Base-by-base conservation (phyloP, 495 filamentous ascomycete genomes). In the Recurvomyces mirabilis region DNA sequence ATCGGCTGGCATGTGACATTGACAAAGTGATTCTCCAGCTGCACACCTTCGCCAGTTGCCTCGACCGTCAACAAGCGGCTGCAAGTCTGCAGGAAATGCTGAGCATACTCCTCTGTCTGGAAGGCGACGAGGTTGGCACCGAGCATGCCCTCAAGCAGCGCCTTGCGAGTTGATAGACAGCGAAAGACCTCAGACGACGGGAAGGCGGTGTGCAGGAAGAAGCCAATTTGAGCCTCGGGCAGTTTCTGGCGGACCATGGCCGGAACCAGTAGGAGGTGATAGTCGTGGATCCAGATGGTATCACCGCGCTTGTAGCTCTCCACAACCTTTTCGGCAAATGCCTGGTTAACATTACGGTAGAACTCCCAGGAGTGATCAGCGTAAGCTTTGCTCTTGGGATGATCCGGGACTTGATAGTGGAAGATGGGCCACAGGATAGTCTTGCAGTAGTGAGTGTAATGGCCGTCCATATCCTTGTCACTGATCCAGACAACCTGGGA, bases 311-410 rank as follows among this genome's bases (percentile, higher is more conserved):
- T 93, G 77, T 88, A 95, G 62, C 36, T 31, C 15, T 28, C 22
- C 23, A 91, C 74, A 40, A 94, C 87, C 54, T 77, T 79, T 54
- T 94, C 81, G 4, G 88, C 88, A 61, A 94, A 93, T 3, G 79
- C 84, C 60, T 87, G 79, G 65, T 94, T 94, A 54, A 94, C 67
- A 30, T 81, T 84, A 44, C 85, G 81, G 57, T 94, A 95, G 63
- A 85, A 93, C 54, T 85, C 74, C 86, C 86, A 95, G 1, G 87
- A 94, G 54, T 95, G 87, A 57, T 95, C 88, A 59, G 87, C 79
- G 57, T 93, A 95, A 0, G 88, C 88, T 67, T 94, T 94, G 75
- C 85, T 94, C 69, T 93, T 94, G 10, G 88, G 88, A 59, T 91
- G 87, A 60, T 94, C 88, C 1, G 88, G 88, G n/a, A 54, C 42